Evolutionary conservation across 768 basidiomycete species (phyloP), one percentile per base, ranked within the genome.

Genomic region (Xerocomus spinulosus): DNA sequence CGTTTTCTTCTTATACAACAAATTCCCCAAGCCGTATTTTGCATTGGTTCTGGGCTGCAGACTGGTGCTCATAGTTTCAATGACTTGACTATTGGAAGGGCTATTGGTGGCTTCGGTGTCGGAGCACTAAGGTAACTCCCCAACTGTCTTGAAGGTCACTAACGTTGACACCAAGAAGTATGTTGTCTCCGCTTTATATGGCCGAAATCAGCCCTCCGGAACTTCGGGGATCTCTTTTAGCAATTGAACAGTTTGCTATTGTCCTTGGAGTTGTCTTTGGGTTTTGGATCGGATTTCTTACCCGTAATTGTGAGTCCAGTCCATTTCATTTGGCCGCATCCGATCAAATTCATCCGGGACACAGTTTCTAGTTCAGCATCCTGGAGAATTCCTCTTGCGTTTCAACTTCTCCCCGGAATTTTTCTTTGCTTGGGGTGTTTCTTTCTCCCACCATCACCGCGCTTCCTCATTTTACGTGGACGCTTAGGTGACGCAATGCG

Each of bases 191-290:
- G 0, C 69, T 90, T 20, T 91, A 90, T 64, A 88, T 90, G 75
- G 81, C 87, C 1, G 88, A 92, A 67, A 92, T 92, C 43, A 84
- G 84, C 51, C 79, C 87, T 9, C 87, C 88, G 0, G 87, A 89
- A 64, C 73, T 85, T 0, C 77, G 89, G 14, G 88, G 88, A 9
- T 87, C 87, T 0, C 74, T 92, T 17, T 74, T 90, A 67, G 82
- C 87, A 1, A 71, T 92, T 3, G 88, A 92, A 57, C 88, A 91
- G 49, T 75, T 89, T 35, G 79, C 84, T 17, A 92, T 92, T 42
- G 87, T 91, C 13, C 68, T 85, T 0, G 89, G 88, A 3, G 87
- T 89, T 5, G 87, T 92, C 0, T 67, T 87, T 13, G 88, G 88
- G 3, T 92, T 91, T 57, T 91, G 89, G 88, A 76, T 79, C 4